phyloP scores from a whole-genome alignment of 2,329 filamentous ascomycete species.

The Grosmannia clavigera region DNA sequence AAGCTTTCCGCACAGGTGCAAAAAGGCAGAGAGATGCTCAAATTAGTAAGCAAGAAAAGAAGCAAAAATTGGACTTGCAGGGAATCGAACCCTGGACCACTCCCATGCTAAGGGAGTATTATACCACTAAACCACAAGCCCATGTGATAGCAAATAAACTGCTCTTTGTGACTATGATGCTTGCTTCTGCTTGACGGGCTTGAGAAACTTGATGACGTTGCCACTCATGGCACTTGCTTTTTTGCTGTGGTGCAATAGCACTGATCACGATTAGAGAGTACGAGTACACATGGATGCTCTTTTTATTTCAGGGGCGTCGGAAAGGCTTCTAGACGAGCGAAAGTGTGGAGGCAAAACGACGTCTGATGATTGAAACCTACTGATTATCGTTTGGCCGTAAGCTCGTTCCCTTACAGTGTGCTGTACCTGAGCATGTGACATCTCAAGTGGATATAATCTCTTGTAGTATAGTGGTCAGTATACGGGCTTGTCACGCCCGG shows the following conservation, averaged over 20 bases:
- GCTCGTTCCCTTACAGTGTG: background rate
- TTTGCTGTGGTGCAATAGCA: too few species aligned
- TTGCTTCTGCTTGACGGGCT: background rate
- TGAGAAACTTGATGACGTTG: too few species aligned
- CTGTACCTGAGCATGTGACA: background rate
- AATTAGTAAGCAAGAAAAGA: too few species aligned
- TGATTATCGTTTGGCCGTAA: too few species aligned
- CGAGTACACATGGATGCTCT: background rate
- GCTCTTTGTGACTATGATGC: background rate
- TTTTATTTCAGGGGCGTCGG: too few species aligned
- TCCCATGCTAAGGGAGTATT: slow-evolving; percentile 6
- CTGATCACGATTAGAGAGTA: too few species aligned
- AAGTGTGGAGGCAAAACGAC: too few species aligned
- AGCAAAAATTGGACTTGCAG: slow-evolving; percentile 2
- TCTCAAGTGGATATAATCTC: background rate
- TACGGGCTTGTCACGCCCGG: slow-evolving; percentile 4
- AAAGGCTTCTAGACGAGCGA: too few species aligned
- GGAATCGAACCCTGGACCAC: slow-evolving; percentile 6
- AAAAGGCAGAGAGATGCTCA: too few species aligned
- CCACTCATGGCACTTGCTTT: too few species aligned
- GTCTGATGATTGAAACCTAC: too few species aligned
- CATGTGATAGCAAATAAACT: background rate
- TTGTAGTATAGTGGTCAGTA: slow-evolving; percentile 5
- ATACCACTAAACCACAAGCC: slow-evolving; percentile 6
- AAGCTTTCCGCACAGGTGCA: too few species aligned